phyloP scores from a whole-genome alignment of 2,329 filamentous ascomycete genomes.

The Cryphonectria carpinicola region DNA sequence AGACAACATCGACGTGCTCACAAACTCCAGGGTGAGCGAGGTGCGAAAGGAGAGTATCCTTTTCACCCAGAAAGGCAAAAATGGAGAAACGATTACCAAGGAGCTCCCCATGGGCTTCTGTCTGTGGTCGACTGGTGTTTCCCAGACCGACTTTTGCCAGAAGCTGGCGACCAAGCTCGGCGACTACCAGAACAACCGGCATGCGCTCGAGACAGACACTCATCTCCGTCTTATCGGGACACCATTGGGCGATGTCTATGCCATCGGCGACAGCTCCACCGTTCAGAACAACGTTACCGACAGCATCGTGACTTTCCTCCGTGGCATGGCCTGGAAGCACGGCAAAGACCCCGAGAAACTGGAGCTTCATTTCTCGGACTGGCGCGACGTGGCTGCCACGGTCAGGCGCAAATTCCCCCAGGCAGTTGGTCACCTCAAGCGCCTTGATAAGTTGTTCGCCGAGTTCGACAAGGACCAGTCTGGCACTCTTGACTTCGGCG shows the following conservation, averaged over 20 bases:
- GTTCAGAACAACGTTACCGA: slow-evolving; percentile 97
- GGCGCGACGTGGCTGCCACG: slow-evolving; percentile 80
- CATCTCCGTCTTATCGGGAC: slow-evolving; percentile 89
- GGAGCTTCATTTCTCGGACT: slow-evolving; percentile 84
- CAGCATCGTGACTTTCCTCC: slow-evolving; percentile 87
- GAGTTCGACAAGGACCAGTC: slow-evolving; percentile 92
- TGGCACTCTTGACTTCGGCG: slow-evolving; percentile 91
- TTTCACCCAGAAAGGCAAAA: slow-evolving; percentile 79
- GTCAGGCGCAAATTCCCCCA: slow-evolving; percentile 92
- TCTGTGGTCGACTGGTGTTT: slow-evolving; percentile 94
- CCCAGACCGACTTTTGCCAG: slow-evolving; percentile 81
- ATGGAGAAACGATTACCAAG: slow-evolving; percentile 79
- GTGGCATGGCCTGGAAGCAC: slow-evolving; percentile 86
- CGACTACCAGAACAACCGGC: slow-evolving; percentile 79
- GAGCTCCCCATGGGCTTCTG: slow-evolving; percentile 96
- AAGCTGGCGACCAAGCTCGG: slow-evolving; percentile 77
- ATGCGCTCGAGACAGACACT: slow-evolving; percentile 91
- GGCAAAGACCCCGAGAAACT: slow-evolving; percentile 89
- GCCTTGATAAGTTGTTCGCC: slow-evolving; percentile 87
- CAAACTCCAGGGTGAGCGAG: slow-evolving; percentile 91
- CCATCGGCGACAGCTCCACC: slow-evolving; percentile 92
- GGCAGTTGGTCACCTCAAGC: slow-evolving; percentile 81
- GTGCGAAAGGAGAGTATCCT: slow-evolving; percentile 82
- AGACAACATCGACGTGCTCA: slow-evolving; percentile 88
- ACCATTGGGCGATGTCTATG: slow-evolving; percentile 92